Evolutionary conservation across 2,329 filamentous ascomycete genomes (phyloP), one percentile per base, ranked within the genome.

Genomic region (Colletotrichum tropicicola): DNA sequence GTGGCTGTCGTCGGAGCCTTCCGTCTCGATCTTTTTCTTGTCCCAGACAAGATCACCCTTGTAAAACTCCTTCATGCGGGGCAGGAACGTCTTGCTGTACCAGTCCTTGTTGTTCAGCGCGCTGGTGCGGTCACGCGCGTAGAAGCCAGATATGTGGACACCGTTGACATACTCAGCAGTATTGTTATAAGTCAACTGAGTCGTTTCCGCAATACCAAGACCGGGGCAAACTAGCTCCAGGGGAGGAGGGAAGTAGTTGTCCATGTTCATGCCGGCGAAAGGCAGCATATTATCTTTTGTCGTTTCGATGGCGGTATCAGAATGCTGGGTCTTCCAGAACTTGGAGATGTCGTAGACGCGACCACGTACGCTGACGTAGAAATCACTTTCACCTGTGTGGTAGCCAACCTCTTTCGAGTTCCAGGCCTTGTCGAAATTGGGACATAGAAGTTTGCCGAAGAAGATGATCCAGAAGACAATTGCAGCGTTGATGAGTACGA

Each of bases 401-500:
- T 80, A 85, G 13, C 79, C 72, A 6, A 98, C 89, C 75, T 99
- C 87, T 10, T 84, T 84, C 5, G 80, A 75, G 56, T 88, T 89
- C 94, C 94, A 99, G 3, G 89, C 96, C 76, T 98, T 98, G 82
- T 97, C 88, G 68, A 88, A 92, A 74, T 97, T 94, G 13, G 96
- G 96, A 74, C 96, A 99, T 3, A 98, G 83, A 2, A 99, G 77
- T 59, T 86, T 88, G 32, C 95, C 94, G 71, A 99, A 96, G 39
- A 81, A 88, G 68, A 98, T 87, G 71, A 99, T 98, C 87, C 93
- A 97, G 80, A 99, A 99, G 62, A 98, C 84, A 66, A 99, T 87
- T 27, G 87, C 74, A 39, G 75, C 93, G 78, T 99, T 99, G 70
- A 97, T 79, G 12, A 99, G 72, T 28, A 92, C 75, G 70, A 99